Conservation (phyloP, 2,329 filamentous ascomycete genomes). For the Venturia asperata region DNA sequence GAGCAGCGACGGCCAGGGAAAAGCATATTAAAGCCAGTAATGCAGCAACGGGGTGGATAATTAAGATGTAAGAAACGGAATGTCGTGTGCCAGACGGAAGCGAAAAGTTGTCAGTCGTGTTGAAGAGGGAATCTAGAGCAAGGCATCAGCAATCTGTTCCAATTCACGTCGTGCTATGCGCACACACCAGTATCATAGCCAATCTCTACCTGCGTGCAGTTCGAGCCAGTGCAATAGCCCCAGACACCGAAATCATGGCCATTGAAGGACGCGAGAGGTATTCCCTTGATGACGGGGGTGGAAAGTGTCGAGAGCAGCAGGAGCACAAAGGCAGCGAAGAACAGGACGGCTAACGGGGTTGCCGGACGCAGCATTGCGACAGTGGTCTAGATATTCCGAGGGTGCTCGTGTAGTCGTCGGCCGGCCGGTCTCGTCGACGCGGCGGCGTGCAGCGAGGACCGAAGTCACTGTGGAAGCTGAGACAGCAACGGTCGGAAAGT, state of each 20-base stretch:
- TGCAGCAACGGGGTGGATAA: constrained; percentile 87
- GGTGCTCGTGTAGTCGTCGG: background rate
- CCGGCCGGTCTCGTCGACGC: constrained; percentile 6
- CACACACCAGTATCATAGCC: constrained; percentile 72
- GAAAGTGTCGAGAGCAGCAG: constrained; percentile 84
- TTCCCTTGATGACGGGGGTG: constrained; percentile 76
- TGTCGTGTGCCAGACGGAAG: constrained; percentile 58
- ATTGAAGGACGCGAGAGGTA: constrained; percentile 72
- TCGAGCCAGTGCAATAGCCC: constrained; percentile 63
- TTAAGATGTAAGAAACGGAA: constrained; percentile 77
- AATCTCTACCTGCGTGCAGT: constrained; percentile 67
- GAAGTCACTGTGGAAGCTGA: constrained; percentile 7
- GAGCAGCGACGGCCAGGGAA: constrained; percentile 68
- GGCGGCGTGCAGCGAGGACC: constrained; percentile 9
- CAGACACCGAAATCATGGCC: constrained; percentile 85
- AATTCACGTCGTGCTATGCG: background rate
- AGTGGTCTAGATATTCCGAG: background rate
- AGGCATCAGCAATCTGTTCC: constrained; percentile 2
- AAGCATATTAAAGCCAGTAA: constrained; percentile 80
- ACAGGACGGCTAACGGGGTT: constrained; percentile 79
- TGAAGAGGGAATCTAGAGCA: background rate
- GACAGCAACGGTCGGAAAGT: background rate
- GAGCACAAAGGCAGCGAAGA: constrained; percentile 77
- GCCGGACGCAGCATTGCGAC: constrained; percentile 77
- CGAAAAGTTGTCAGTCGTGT: constrained; percentile 44